Evolutionary conservation across 495 filamentous ascomycete genomes (phyloP).

Genomic region (Lasiosphaeria miniovina): DNA sequence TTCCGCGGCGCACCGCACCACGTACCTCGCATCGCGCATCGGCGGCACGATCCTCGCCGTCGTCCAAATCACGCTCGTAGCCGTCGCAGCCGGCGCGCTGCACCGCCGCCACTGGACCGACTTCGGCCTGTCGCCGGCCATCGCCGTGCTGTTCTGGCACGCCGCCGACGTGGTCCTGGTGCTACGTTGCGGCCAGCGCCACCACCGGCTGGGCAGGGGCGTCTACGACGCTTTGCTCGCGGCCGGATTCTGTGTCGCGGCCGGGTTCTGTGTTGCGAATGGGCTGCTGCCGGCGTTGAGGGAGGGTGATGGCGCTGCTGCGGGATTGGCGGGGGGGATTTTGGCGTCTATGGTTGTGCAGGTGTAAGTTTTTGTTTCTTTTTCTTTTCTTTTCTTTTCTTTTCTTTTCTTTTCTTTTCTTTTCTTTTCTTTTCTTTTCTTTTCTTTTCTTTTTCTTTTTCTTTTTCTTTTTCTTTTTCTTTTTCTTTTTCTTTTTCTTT

Average conservation of each 20-base stretch:
- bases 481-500: no score
- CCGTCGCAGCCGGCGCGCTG: not conserved
- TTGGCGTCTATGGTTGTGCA: not conserved
- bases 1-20: not conserved
- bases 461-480: no score
- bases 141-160: slow-evolving; percentile 5
- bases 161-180: slow-evolving; percentile 6
- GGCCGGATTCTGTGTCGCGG: slow-evolving; percentile 6
- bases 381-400: not conserved
- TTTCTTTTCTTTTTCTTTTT: no score
- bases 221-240: slow-evolving; percentile 7
- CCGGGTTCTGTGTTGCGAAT: slow-evolving; percentile 4
- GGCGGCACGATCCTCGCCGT: slow-evolving; percentile 5
- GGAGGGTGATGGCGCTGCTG: not conserved
- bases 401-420: no score
- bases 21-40: slow-evolving; percentile 6
- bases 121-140: slow-evolving; percentile 9
- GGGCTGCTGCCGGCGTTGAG: not conserved
- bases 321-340: slow-evolving; percentile 4
- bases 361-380: slow-evolving; percentile 9
- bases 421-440: no score
- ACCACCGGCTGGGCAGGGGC: slow-evolving; percentile 2
- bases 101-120: slow-evolving; percentile 11
- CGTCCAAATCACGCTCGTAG: slow-evolving; percentile 2
- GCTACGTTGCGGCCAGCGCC: not conserved